A percentile compares a stretch with the other conserved stretches of the same genome.
These are phyloP conservation scores for Gastrodia elata DNA, from an alignment of 106 monocot genomes.

Conservation along the genomic window DNA sequence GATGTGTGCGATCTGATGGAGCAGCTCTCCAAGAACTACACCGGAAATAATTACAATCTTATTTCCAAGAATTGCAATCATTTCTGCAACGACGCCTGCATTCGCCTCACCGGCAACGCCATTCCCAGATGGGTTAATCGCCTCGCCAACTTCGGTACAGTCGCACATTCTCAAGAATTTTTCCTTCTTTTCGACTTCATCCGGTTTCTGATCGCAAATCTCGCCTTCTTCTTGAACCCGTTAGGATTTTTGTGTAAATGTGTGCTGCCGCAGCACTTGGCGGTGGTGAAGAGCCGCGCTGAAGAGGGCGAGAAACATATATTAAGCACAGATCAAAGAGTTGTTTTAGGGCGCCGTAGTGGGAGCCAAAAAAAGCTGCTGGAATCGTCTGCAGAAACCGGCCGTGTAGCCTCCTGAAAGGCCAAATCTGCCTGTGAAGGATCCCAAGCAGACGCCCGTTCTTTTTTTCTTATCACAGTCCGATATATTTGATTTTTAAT, in stretches of 20 bases:
- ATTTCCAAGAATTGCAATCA: conserved; percentile 97
- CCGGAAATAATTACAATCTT: conserved; percentile 70
- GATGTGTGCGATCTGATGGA: conserved; percentile 69
- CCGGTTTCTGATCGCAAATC: neutral
- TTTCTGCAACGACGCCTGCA: conserved; percentile 76
- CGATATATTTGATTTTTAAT: neutral
- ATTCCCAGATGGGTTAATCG: conserved; percentile 97
- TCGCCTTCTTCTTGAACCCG: neutral
- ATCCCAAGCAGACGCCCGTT: neutral
- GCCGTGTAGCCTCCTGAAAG: neutral
- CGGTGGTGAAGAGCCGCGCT: conserved; percentile 26
- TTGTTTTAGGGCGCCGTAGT: neutral
- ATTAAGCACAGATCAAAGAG: too few relatives aligned
- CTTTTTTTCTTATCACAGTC: neutral
- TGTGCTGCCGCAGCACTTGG: conserved; percentile 52
- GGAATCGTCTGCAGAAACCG: neutral
- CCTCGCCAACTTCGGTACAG: conserved; percentile 71
- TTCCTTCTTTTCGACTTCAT: neutral
- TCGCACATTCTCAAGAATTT: neutral
- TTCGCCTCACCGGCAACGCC: conserved; percentile 46
- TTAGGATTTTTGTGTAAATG: conserved; percentile 72
- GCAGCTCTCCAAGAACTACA: conserved; percentile 45
- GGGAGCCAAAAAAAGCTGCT: neutral
- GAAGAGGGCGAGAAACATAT: conserved; percentile 7
- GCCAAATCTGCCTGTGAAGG: neutral